phyloP scores from a whole-genome alignment of 2,329 filamentous ascomycete genomes.

The Pseudophaeomoniella oleicola region DNA sequence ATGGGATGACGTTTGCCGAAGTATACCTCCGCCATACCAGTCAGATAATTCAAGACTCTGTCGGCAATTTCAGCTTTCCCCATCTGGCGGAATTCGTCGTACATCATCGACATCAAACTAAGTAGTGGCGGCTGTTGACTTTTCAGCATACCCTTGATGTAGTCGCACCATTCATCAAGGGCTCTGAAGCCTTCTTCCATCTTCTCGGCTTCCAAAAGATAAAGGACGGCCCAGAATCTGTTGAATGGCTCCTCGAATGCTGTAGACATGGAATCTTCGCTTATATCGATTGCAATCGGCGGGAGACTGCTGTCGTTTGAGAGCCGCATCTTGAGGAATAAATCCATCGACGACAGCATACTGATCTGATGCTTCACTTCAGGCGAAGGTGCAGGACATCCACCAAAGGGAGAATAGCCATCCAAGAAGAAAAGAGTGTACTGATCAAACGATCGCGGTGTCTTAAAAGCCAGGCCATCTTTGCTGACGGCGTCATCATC shows the following conservation, averaged over 20 bases:
- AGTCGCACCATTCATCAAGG: background rate
- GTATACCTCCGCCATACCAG: background rate
- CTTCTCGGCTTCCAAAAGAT: background rate
- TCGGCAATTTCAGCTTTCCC: background rate
- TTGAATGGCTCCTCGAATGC: background rate
- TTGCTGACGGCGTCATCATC: background rate
- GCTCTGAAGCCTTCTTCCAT: background rate
- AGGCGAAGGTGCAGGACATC: background rate
- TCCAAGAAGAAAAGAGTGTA: background rate
- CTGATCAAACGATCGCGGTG: background rate
- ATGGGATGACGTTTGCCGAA: background rate
- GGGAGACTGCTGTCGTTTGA: background rate
- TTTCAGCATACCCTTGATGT: background rate
- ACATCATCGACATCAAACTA: background rate
- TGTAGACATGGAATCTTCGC: background rate
- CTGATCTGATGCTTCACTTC: background rate
- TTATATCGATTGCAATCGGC: background rate
- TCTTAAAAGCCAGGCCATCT: background rate
- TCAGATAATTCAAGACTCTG: background rate
- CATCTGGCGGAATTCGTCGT: background rate
- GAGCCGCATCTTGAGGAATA: background rate
- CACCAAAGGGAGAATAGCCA: background rate
- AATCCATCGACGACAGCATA: background rate
- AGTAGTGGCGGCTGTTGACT: background rate
- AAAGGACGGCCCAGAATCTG: background rate